Percentiles rank a stretch among this genome's conserved stretches.
Conservation (phyloP, 352 stramenopile species). For the Peronospora farinosa region DNA sequence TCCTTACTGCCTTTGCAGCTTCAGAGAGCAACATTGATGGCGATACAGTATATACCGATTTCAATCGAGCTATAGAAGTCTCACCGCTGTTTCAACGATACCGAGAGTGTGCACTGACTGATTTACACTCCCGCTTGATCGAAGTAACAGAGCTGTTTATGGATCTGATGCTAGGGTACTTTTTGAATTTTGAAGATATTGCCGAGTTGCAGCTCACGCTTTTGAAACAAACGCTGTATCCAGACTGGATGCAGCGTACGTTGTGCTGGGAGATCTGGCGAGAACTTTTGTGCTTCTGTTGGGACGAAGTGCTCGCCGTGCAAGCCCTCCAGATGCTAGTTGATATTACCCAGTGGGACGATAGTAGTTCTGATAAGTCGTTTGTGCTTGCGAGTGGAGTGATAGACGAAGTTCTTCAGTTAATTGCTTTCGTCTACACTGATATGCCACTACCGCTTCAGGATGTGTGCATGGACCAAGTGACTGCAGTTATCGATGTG, state of each 20-base stretch:
- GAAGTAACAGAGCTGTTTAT: constrained; percentile 25
- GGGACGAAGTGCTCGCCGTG: constrained; percentile 30
- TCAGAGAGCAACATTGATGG: constrained; percentile 1
- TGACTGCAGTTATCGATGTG: constrained; percentile 36
- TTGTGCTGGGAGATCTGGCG: constrained; percentile 53
- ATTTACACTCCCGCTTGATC: constrained; percentile 10
- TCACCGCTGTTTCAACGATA: constrained; percentile 37
- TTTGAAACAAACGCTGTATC: constrained; percentile 48
- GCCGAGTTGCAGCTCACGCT: constrained; percentile 41
- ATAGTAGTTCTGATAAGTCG: constrained; percentile 1
- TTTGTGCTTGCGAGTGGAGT: constrained; percentile 27
- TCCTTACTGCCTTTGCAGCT: constrained; percentile 30
- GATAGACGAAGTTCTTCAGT: constrained; percentile 31
- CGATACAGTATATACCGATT: constrained; percentile 11
- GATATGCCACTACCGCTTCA: constrained; percentile 36
- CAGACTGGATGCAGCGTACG: constrained; percentile 31
- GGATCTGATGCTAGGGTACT: constrained; percentile 37
- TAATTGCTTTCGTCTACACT: constrained; percentile 45
- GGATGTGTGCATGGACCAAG: constrained; percentile 37
- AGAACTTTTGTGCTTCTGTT: constrained; percentile 51
- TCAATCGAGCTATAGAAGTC: constrained; percentile 17
- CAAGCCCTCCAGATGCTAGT: constrained; percentile 35
- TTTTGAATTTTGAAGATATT: constrained; percentile 22
- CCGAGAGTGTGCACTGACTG: constrained; percentile 24
- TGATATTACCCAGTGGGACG: constrained; percentile 28